These are phyloP conservation scores for Withania somnifera DNA, from an alignment of 305 asterid genomes.

Conservation along the genomic window DNA sequence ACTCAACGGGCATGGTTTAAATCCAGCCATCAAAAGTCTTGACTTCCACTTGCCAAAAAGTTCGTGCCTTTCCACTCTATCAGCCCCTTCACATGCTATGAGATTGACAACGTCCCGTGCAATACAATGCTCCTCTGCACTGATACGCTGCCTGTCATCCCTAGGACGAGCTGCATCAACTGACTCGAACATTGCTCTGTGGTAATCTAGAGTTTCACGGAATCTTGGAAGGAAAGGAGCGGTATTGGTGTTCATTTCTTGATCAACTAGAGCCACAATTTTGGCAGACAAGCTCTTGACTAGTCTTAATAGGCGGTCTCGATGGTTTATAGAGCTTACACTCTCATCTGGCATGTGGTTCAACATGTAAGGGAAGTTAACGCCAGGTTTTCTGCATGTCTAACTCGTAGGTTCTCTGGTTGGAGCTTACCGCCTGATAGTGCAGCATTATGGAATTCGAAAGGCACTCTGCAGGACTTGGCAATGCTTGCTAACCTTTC, in stretches of 20 bases:
- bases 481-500: slow-evolving; percentile 48
- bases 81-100: slow-evolving; percentile 81
- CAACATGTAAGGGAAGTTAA: slow-evolving; percentile 55
- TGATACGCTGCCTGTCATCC: slow-evolving; percentile 56
- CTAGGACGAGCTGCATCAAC: slow-evolving; percentile 59
- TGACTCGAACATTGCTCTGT: slow-evolving; percentile 74
- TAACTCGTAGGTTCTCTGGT: slow-evolving; percentile 37
- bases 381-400: slow-evolving; percentile 63
- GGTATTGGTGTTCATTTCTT: slow-evolving; percentile 68
- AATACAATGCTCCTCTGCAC: slow-evolving; percentile 81
- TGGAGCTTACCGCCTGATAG: slow-evolving; percentile 56
- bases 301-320: slow-evolving; percentile 57
- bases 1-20: slow-evolving; percentile 43
- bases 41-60: slow-evolving; percentile 70
- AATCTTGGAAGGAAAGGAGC: slow-evolving; percentile 43
- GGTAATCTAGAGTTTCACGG: slow-evolving; percentile 51
- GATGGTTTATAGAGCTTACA: slow-evolving; percentile 49
- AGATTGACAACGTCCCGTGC: slow-evolving; percentile 85
- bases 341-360: slow-evolving; percentile 90
- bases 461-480: slow-evolving; percentile 56
- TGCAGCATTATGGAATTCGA: slow-evolving; percentile 72
- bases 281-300: slow-evolving; percentile 60
- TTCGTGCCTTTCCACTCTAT: slow-evolving; percentile 90
- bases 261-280: slow-evolving; percentile 54
- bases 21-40: slow-evolving; percentile 76